Evolutionary conservation across 164 flowering plant genomes (phyloP).

Genomic region (Tetracentron sinense): DNA sequence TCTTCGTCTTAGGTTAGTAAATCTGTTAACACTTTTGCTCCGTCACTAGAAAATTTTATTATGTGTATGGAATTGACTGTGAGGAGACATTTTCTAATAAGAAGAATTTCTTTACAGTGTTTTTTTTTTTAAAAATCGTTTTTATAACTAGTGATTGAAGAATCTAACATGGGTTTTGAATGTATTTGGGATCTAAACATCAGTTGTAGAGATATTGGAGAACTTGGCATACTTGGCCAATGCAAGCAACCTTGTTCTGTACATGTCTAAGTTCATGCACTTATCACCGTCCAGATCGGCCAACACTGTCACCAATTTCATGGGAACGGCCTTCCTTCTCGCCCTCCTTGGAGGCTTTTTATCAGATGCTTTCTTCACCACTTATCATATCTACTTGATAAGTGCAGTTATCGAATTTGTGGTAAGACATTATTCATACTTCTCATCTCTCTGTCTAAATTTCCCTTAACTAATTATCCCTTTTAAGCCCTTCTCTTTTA

Average conservation of each 20-base stretch:
- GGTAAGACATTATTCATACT: constrained; percentile 21
- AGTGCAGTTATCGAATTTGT: constrained; percentile 42
- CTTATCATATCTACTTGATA: constrained; percentile 43
- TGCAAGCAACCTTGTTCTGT: constrained; percentile 61
- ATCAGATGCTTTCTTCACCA: constrained; percentile 54
- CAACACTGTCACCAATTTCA: constrained; percentile 59
- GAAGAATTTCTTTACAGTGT: no score
- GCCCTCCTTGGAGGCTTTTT: constrained; percentile 74
- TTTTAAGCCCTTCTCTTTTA: no score
- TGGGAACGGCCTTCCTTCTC: constrained; percentile 73
- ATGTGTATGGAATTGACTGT: no score
- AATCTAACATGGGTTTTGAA: no score
- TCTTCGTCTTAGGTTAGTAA: constrained; percentile 56
- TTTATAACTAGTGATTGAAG: no score
- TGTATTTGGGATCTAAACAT: no score
- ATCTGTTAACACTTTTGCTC: background rate
- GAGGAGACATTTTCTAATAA: no score
- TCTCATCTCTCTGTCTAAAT: background rate
- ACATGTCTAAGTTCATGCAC: constrained; percentile 49
- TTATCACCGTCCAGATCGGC: constrained; percentile 46
- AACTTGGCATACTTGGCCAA: constrained; percentile 63
- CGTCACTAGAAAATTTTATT: no score
- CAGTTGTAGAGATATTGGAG: constrained; percentile 59
- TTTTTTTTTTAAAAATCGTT: no score
- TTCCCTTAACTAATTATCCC: no score